These are phyloP conservation scores for Monosporascus sp. DNA, from an alignment of 2,329 filamentous ascomycete genomes.

Conservation along the genomic window DNA sequence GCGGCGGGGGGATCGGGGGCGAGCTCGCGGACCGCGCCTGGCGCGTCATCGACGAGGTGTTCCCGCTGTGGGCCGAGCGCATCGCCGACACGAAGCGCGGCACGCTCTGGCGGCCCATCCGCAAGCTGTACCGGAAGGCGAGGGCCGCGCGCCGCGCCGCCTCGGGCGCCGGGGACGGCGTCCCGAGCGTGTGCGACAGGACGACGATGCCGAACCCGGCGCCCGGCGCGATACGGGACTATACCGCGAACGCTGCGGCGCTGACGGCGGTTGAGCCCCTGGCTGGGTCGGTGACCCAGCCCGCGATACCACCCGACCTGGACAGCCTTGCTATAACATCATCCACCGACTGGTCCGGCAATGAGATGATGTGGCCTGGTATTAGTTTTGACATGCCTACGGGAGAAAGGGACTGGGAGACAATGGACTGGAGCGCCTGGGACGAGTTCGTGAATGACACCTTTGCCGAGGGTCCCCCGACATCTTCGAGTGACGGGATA, in stretches of 20 bases:
- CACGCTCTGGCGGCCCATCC: constrained; percentile 49
- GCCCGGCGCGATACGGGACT: background rate
- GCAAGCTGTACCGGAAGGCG: constrained; percentile 47
- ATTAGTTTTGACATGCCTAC: constrained; percentile 20
- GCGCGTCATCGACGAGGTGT: constrained; percentile 40
- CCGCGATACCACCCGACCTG: constrained; percentile 4
- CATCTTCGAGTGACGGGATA: constrained; percentile 18
- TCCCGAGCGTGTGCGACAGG: background rate
- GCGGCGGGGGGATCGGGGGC: constrained; percentile 40
- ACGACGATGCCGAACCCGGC: background rate
- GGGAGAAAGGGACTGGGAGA: constrained; percentile 10
- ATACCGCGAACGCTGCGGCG: constrained; percentile 1
- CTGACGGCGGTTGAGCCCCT: constrained; percentile 2
- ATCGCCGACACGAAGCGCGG: constrained; percentile 47
- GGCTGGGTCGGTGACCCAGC: constrained; percentile 1
- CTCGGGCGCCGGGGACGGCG: constrained; percentile 2
- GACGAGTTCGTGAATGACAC: constrained; percentile 41
- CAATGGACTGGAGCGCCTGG: constrained; percentile 35
- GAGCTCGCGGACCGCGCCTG: constrained; percentile 44
- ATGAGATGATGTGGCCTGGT: constrained; percentile 22
- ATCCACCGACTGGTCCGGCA: constrained; percentile 4
- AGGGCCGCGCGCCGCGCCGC: constrained; percentile 32
- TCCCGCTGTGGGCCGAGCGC: constrained; percentile 35
- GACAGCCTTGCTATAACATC: constrained; percentile 7
- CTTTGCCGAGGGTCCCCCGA: constrained; percentile 24